Conservation (phyloP, 2,329 filamentous ascomycete species). For the Cercospora sojina region DNA sequence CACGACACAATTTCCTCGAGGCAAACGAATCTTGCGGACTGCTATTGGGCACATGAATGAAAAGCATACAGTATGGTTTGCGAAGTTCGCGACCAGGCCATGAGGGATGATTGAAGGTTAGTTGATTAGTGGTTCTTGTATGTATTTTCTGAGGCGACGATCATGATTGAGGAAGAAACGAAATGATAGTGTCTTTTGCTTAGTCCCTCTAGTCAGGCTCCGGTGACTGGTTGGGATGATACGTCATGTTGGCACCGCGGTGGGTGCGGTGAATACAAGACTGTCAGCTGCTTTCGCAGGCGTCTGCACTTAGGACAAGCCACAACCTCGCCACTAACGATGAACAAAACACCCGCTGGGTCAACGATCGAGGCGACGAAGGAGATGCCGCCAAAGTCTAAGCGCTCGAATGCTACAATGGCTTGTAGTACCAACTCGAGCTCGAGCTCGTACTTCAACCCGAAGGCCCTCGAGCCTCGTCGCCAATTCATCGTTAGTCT, state of each 20-base stretch:
- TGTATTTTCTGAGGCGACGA: not conserved
- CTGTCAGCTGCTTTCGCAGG: not conserved
- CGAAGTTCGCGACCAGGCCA: slow-evolving; percentile 1
- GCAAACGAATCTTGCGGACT: not conserved
- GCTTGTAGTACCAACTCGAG: not conserved
- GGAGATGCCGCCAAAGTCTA: not conserved
- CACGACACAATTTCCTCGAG: not conserved
- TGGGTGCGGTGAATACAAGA: not conserved
- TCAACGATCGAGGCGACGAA: not conserved
- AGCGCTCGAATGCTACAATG: not conserved
- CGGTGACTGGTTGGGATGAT: not conserved
- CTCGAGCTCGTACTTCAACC: not conserved
- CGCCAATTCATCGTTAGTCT: not conserved
- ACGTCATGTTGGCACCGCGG: not conserved
- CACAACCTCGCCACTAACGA: not conserved
- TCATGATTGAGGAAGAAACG: not conserved
- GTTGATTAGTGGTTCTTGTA: not conserved
- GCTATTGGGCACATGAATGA: not conserved
- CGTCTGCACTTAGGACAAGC: not conserved
- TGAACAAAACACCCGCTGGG: not conserved
- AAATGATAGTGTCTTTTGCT: not conserved
- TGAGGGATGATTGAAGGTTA: not conserved
- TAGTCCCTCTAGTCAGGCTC: not conserved
- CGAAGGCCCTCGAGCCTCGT: not conserved
- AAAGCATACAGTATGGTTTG: slow-evolving; percentile 12